These are phyloP conservation scores for Hibiscus syriacus DNA, from an alignment of 345 rosid species.

Conservation along the genomic window DNA sequence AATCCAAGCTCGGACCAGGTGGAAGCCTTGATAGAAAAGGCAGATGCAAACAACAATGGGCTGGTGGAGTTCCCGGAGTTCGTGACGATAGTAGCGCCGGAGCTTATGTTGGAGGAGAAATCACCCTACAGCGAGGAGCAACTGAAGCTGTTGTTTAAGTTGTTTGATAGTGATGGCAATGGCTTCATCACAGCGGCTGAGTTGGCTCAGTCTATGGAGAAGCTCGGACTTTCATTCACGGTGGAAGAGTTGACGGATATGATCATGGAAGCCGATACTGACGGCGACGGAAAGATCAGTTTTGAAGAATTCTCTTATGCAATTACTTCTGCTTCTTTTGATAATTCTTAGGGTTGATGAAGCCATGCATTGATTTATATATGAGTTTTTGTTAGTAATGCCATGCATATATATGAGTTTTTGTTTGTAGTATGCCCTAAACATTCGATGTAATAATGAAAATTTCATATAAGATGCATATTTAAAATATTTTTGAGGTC, in stretches of 20 bases:
- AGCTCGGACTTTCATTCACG: slow-evolving; percentile 65
- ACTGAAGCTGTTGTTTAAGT: slow-evolving; percentile 50
- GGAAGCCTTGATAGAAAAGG: slow-evolving; percentile 61
- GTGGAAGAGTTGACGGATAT: slow-evolving; percentile 82
- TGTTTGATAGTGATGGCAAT: slow-evolving; percentile 75
- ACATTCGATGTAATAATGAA: too few species aligned
- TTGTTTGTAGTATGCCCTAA: too few species aligned
- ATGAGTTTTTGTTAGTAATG: too few species aligned
- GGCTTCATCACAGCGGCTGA: slow-evolving; percentile 81
- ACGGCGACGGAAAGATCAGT: slow-evolving; percentile 82
- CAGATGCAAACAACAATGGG: slow-evolving; percentile 79
- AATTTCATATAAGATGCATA: too few species aligned
- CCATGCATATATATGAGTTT: too few species aligned
- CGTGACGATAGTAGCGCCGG: slow-evolving; percentile 68
- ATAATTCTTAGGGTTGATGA: slow-evolving; percentile 63
- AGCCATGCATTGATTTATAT: too few species aligned
- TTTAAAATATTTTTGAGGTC: too few species aligned
- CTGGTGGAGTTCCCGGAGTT: slow-evolving; percentile 85
- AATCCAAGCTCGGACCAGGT: slow-evolving; percentile 72
- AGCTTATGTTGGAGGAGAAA: slow-evolving; percentile 45
- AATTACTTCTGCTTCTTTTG: slow-evolving; percentile 84
- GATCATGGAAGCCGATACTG: slow-evolving; percentile 89
- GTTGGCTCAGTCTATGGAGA: slow-evolving; percentile 82
- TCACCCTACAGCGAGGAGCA: slow-evolving; percentile 76
- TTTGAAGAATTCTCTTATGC: slow-evolving; percentile 75